Percentiles rank a stretch among this genome's conserved stretches.
Conservation (phyloP, 2,329 filamentous ascomycete genomes). For the Ceratocystis eucalypticola region DNA sequence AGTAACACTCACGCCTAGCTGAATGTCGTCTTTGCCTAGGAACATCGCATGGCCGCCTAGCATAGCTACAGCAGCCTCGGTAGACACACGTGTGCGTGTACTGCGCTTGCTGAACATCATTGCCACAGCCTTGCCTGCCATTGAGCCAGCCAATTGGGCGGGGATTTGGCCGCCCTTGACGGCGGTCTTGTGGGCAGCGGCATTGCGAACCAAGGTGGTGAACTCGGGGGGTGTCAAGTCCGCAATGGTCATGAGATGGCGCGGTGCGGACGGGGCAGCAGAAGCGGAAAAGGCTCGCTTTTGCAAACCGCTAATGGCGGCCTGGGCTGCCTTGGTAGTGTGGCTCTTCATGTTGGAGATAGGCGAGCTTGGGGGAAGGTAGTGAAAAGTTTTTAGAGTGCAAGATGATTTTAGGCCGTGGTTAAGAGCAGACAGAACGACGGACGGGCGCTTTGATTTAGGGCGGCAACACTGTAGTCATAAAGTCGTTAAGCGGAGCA, state of each 20-base stretch:
- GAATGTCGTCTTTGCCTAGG: constrained; percentile 86
- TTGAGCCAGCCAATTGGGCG: constrained; percentile 42
- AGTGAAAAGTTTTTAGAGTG: neutral
- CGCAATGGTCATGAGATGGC: constrained; percentile 83
- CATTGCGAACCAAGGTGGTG: constrained; percentile 69
- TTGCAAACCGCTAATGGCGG: constrained; percentile 28
- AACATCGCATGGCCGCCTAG: constrained; percentile 96
- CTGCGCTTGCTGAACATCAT: constrained; percentile 96
- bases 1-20: constrained; percentile 56
- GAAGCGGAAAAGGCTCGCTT: constrained; percentile 33
- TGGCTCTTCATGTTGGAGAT: constrained; percentile 26
- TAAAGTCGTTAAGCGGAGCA: neutral
- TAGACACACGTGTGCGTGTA: constrained; percentile 85
- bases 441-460: neutral
- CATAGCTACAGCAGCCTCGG: constrained; percentile 75
- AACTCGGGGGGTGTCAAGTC: constrained; percentile 74
- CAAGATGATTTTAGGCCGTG: neutral
- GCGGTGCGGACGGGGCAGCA: constrained; percentile 34
- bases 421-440: neutral
- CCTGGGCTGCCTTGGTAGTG: constrained; percentile 26
- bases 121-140: constrained; percentile 70
- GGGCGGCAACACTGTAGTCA: neutral
- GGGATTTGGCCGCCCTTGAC: constrained; percentile 58
- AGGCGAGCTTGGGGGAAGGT: neutral
- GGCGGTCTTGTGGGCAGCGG: constrained; percentile 57